Conservation (phyloP, 2,329 filamentous ascomycete genomes). For the Dactylellina leptospora region DNA sequence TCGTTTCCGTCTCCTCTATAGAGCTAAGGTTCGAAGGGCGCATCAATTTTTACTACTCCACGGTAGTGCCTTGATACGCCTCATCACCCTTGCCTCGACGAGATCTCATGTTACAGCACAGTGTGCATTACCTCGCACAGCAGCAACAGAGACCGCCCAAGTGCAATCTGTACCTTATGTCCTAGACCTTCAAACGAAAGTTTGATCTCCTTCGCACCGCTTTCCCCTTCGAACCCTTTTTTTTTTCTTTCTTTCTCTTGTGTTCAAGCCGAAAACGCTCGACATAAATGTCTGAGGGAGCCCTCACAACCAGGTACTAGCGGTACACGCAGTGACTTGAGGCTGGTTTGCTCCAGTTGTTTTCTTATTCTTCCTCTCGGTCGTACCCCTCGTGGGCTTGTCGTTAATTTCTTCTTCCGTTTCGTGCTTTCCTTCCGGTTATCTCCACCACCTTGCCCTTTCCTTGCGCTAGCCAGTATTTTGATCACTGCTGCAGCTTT, state of each 20-base stretch:
- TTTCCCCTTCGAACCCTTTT: background rate
- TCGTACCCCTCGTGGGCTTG: conserved; percentile 48
- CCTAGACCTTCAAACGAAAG: background rate
- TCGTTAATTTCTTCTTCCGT: conserved; percentile 53
- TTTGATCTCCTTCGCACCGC: background rate
- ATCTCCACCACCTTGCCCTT: conserved; percentile 52
- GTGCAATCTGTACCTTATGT: conserved; percentile 6
- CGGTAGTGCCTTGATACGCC: conserved; percentile 44
- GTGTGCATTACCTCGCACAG: conserved; percentile 35
- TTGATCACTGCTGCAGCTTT: conserved; percentile 45
- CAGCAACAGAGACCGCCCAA: conserved; percentile 12
- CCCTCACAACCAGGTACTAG: conserved; percentile 48
- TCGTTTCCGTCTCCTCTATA: conserved; percentile 2
- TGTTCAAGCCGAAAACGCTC: conserved; percentile 16
- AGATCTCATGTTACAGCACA: conserved; percentile 41
- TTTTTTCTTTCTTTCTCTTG: background rate
- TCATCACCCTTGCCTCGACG: conserved; percentile 50
- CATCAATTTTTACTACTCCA: conserved; percentile 35
- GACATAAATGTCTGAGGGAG: conserved; percentile 18
- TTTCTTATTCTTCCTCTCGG: conserved; percentile 25
- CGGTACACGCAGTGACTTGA: conserved; percentile 49
- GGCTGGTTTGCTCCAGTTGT: conserved; percentile 38
- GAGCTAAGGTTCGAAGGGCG: conserved; percentile 38
- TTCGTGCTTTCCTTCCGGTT: conserved; percentile 53
- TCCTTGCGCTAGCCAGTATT: conserved; percentile 53